phyloP scores from a whole-genome alignment of 2,329 filamentous ascomycete genomes.

The Sordariomycetes sp. region DNA sequence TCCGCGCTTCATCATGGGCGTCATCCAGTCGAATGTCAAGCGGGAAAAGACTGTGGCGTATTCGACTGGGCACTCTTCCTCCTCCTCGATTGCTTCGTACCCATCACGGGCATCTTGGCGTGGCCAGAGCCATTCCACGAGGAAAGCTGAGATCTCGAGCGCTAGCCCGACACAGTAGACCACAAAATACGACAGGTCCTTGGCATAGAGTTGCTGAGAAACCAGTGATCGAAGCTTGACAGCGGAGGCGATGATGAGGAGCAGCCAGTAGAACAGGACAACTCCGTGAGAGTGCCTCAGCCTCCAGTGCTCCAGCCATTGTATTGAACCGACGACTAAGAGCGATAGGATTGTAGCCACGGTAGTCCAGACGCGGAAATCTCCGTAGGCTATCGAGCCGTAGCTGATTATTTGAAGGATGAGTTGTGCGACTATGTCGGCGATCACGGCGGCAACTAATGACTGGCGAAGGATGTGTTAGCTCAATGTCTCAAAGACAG shows the following conservation, averaged over 20 bases:
- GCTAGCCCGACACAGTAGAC: constrained; percentile 65
- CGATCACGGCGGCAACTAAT: constrained; percentile 59
- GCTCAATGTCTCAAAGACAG: background rate
- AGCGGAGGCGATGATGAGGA: constrained; percentile 67
- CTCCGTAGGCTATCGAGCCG: constrained; percentile 60
- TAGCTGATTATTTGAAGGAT: constrained; percentile 66
- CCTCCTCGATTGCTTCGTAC: constrained; percentile 48
- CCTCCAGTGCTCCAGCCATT: constrained; percentile 80
- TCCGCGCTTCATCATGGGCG: constrained; percentile 89
- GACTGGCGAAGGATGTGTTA: constrained; percentile 18
- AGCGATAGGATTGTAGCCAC: constrained; percentile 64
- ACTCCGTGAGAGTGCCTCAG: constrained; percentile 80
- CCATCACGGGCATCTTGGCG: constrained; percentile 52
- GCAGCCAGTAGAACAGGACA: constrained; percentile 85
- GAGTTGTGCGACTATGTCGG: constrained; percentile 62
- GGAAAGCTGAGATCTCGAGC: constrained; percentile 61
- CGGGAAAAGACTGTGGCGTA: constrained; percentile 91
- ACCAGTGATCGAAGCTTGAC: constrained; percentile 83
- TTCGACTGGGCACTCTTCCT: constrained; percentile 65
- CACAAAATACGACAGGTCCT: constrained; percentile 65
- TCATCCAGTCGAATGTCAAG: constrained; percentile 97
- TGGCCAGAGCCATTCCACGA: constrained; percentile 80
- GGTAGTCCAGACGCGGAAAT: constrained; percentile 82
- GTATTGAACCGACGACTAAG: constrained; percentile 64
- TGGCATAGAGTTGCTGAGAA: constrained; percentile 62